These are phyloP conservation scores for Neonectria neomacrospora DNA, from an alignment of 2,329 filamentous ascomycete genomes.

Conservation along the genomic window DNA sequence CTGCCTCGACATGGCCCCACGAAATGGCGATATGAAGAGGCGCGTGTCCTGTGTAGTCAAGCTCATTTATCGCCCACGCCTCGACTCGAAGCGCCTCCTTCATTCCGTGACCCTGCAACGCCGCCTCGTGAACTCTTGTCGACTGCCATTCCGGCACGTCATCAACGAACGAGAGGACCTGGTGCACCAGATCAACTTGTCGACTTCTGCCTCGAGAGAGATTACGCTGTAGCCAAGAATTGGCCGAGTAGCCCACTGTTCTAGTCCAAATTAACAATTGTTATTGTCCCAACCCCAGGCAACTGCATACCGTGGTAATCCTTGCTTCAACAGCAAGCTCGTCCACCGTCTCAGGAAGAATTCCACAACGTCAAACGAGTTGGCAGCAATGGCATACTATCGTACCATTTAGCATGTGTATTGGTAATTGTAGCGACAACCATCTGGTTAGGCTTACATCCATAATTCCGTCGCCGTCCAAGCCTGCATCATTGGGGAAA, in stretches of 20 bases:
- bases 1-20: rapidly evolving
- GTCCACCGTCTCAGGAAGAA: slow-evolving; percentile 20
- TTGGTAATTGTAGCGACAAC: rapidly evolving
- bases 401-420: rapidly evolving
- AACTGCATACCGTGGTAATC: slow-evolving; percentile 20
- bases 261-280: slow-evolving; percentile 6
- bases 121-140: slow-evolving; percentile 8
- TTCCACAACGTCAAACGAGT: rapidly evolving
- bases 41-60: rapidly evolving
- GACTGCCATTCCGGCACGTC: rapidly evolving
- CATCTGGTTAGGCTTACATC: not conserved
- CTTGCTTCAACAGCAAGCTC: slow-evolving; percentile 25
- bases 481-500: slow-evolving; percentile 14
- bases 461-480: rapidly evolving
- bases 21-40: rapidly evolving
- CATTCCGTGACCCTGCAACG: not conserved
- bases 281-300: rapidly evolving
- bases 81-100: slow-evolving; percentile 4
- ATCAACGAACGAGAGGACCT: not conserved
- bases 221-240: rapidly evolving
- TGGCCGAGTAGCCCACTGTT: rapidly evolving
- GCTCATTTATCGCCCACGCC: slow-evolving; percentile 17
- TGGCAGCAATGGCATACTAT: rapidly evolving
- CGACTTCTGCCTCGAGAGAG: not conserved
- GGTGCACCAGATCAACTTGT: not conserved